phyloP scores from a whole-genome alignment of 768 basidiomycete species.

The Aureoboletus auriporus region DNA sequence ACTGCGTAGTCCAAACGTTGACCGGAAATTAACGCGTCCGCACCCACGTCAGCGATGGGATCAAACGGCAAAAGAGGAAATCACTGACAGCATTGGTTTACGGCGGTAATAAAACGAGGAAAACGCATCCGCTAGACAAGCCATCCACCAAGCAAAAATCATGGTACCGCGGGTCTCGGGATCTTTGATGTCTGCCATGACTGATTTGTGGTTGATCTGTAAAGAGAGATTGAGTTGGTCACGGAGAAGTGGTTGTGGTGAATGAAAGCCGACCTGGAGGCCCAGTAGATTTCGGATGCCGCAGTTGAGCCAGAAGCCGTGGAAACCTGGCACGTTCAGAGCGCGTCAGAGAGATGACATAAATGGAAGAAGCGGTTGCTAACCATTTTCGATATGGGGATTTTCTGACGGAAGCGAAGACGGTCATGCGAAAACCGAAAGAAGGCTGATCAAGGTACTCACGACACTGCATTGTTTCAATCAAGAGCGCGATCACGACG shows the following conservation, averaged over 20 bases:
- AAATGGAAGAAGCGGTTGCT: constrained; percentile 13
- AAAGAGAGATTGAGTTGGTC: constrained; percentile 4
- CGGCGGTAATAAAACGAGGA: constrained; percentile 79
- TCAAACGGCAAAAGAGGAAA: constrained; percentile 1
- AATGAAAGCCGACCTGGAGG: constrained; percentile 49
- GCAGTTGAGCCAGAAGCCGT: constrained; percentile 78
- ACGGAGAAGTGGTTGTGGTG: constrained; percentile 4
- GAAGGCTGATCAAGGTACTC: constrained; percentile 35
- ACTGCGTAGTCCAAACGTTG: constrained; percentile 25
- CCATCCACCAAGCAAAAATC: constrained; percentile 95
- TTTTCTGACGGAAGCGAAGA: constrained; percentile 47
- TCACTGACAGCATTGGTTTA: constrained; percentile 67
- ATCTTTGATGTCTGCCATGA: constrained; percentile 68
- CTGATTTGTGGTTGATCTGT: constrained; percentile 83
- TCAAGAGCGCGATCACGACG: constrained; percentile 74
- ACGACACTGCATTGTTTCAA: constrained; percentile 88
- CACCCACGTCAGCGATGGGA: neutral
- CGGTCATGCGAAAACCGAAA: constrained; percentile 6
- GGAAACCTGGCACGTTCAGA: constrained; percentile 53
- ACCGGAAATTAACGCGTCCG: constrained; percentile 21
- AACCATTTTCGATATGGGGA: constrained; percentile 69
- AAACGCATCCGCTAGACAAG: constrained; percentile 81
- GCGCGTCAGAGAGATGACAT: constrained; percentile 15
- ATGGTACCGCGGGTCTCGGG: constrained; percentile 76
- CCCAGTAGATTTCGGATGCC: constrained; percentile 78